phyloP scores from a whole-genome alignment of 2,329 filamentous ascomycete species.

The Aureobasidium sp. region DNA sequence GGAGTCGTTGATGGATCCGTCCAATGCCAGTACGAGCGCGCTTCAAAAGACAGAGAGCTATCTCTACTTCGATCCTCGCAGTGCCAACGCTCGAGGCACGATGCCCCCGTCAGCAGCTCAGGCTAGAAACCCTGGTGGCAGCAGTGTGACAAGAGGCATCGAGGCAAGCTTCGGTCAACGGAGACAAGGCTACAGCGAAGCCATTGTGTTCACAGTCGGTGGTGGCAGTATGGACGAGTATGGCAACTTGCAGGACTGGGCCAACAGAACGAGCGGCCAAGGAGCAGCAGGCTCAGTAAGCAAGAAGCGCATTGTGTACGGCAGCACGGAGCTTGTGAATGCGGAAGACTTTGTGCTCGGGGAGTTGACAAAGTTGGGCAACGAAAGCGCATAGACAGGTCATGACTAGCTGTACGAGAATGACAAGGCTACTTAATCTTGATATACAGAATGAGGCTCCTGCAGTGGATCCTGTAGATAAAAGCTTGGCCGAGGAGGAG shows the following conservation, averaged over 20 bases:
- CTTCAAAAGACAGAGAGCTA: conserved; percentile 96
- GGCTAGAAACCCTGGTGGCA: conserved; percentile 31
- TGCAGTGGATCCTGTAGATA: neutral
- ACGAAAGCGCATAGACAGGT: conserved; percentile 38
- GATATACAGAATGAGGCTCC: neutral
- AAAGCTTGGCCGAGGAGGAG: conserved; percentile 6
- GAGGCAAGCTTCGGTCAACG: conserved; percentile 84
- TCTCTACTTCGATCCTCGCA: conserved; percentile 92
- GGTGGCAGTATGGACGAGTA: conserved; percentile 99
- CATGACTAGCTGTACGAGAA: neutral
- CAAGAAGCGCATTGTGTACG: conserved; percentile 81
- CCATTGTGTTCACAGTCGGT: conserved; percentile 45
- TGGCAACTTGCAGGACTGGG: conserved; percentile 95
- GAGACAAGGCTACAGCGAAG: conserved; percentile 41
- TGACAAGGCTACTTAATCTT: neutral
- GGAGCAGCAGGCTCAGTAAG: conserved; percentile 45
- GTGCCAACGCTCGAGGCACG: conserved; percentile 83
- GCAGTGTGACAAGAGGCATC: conserved; percentile 46
- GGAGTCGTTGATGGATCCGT: conserved; percentile 94
- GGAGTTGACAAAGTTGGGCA: conserved; percentile 49
- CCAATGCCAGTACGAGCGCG: conserved; percentile 78
- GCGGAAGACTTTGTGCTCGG: conserved; percentile 53
- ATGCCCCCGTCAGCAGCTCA: conserved; percentile 68
- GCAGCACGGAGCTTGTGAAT: conserved; percentile 70
- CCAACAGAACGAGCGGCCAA: conserved; percentile 59